These are phyloP conservation scores for Thalassiosira livingstoniorum DNA, from an alignment of 352 stramenopile genomes.

Conservation along the genomic window DNA sequence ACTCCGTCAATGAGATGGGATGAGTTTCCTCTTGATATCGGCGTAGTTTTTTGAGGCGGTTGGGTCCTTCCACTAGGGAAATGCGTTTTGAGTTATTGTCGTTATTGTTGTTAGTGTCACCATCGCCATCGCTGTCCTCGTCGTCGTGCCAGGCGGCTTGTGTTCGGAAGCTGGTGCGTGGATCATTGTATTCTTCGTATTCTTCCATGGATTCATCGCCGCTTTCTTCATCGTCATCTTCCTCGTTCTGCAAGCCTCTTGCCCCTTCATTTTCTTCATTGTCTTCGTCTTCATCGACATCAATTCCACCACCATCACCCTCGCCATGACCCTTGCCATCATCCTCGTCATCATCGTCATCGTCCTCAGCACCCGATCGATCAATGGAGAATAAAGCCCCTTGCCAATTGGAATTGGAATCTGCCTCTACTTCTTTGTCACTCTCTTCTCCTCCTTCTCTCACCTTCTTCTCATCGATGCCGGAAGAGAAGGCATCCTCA, in stretches of 20 bases:
- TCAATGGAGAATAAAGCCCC: slow-evolving; percentile 69
- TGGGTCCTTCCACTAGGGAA: slow-evolving; percentile 55
- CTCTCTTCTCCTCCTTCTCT: not conserved
- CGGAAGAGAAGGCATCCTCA: not conserved
- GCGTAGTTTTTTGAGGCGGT: slow-evolving; percentile 75
- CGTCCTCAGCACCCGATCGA: slow-evolving; percentile 17
- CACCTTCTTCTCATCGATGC: not conserved
- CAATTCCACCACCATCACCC: slow-evolving; percentile 11
- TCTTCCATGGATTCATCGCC: slow-evolving; percentile 13
- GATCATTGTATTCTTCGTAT: slow-evolving; percentile 16
- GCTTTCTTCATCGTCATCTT: slow-evolving; percentile 52
- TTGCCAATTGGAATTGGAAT: not conserved
- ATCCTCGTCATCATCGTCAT: not conserved
- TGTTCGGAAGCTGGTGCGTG: slow-evolving; percentile 7
- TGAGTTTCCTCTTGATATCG: slow-evolving; percentile 56
- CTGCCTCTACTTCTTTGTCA: slow-evolving; percentile 20
- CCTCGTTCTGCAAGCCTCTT: no score
- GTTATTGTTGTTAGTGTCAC: not conserved
- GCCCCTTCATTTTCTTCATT: no score
- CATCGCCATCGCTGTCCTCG: slow-evolving; percentile 24
- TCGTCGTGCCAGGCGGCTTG: slow-evolving; percentile 24
- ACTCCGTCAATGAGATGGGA: slow-evolving; percentile 62
- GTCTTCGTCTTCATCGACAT: slow-evolving; percentile 39
- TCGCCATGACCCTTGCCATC: slow-evolving; percentile 21
- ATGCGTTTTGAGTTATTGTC: slow-evolving; percentile 38